Base-by-base conservation (phyloP, 2,329 filamentous ascomycete genomes). In the Colletotrichum plurivorum region DNA sequence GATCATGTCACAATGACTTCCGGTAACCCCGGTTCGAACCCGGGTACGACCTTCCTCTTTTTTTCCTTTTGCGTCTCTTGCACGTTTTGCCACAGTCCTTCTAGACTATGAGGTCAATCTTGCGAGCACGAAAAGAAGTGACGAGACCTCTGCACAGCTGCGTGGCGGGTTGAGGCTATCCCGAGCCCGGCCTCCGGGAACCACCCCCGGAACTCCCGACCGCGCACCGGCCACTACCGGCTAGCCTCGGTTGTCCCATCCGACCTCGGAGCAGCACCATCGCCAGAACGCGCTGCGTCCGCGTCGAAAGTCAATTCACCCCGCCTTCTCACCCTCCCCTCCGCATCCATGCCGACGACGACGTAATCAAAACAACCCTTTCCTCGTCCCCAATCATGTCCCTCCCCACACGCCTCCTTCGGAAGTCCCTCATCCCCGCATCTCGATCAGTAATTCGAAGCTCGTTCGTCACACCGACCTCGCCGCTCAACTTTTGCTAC, bases 1-100 rank as follows among this genome's bases (percentile, higher is more conserved):
- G 66, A 69, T 45, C 18, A 2, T n/a, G 15, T 20, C 13, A 54
- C 22, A 25, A 25, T 8, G 31, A 25, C 49, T 69, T 69, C 66
- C 49, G 66, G 66, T n/a, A 66, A 69, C 66, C 66, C 66, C 66
- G 66, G 66, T 69, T 69, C 66, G 66, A 69, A 45, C 66, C 66
- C 66, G 66, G 66, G 66, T 56, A 60, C 66, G 66, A 69, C 66
- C 66, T 69, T 1, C 5, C 3, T 31, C 51, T 31, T 27, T 31
- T 15, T 25, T 52, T 12, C 18, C 2, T 43, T 48, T 9, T 15
- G 5, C 7, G 1, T 45, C 1, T 59, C 7, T 5, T 10, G 41
- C 2, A 36, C 31, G 3, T 10, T 36, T 10, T 36, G 31, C 31
- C 2, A 36, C 8, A 2, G 2, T 9, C 7, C 7, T 31, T 31